Evolutionary conservation across 805 yeast species (phyloP).

Genomic region (Zygoascus flipseniorum): DNA sequence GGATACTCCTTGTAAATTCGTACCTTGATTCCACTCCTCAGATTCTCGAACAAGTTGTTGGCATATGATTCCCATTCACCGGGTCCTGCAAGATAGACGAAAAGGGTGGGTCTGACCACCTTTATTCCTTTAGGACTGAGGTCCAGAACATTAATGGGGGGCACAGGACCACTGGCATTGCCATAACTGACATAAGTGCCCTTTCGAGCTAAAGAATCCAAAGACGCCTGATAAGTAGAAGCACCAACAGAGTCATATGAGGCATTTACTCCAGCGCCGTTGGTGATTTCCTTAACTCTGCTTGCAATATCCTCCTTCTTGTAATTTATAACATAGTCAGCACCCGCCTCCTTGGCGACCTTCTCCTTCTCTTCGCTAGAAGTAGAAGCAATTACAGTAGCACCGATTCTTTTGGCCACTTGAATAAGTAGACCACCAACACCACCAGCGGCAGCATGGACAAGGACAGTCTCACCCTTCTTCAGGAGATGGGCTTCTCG

Average conservation of each 20-base stretch:
- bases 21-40: constrained; percentile 40
- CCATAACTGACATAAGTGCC: constrained; percentile 78
- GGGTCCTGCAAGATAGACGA: constrained; percentile 41
- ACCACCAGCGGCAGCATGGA: constrained; percentile 96
- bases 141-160: constrained; percentile 46
- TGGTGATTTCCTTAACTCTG: constrained; percentile 26
- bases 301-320: constrained; percentile 23
- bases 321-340: constrained; percentile 53
- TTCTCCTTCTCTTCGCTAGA: constrained; percentile 66
- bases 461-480: constrained; percentile 61
- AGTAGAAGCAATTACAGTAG: constrained; percentile 76
- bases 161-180: constrained; percentile 77
- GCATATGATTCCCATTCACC: constrained; percentile 46
- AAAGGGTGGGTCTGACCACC: constrained; percentile 55
- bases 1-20: constrained; percentile 47
- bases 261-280: constrained; percentile 26
- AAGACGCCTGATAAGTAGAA: constrained; percentile 59
- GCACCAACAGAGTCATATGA: constrained; percentile 39
- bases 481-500: constrained; percentile 58
- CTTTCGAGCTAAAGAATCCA: constrained; percentile 47
- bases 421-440: constrained; percentile 71
- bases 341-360: constrained; percentile 64
- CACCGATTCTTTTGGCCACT: constrained; percentile 55
- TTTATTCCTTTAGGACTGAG: constrained; percentile 57
- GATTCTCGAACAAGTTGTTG: constrained; percentile 31